A percentile compares a stretch with the other conserved stretches of the same genome.
These are phyloP conservation scores for Fusarium torreyae DNA, from an alignment of 2,329 filamentous ascomycete genomes.

Conservation along the genomic window DNA sequence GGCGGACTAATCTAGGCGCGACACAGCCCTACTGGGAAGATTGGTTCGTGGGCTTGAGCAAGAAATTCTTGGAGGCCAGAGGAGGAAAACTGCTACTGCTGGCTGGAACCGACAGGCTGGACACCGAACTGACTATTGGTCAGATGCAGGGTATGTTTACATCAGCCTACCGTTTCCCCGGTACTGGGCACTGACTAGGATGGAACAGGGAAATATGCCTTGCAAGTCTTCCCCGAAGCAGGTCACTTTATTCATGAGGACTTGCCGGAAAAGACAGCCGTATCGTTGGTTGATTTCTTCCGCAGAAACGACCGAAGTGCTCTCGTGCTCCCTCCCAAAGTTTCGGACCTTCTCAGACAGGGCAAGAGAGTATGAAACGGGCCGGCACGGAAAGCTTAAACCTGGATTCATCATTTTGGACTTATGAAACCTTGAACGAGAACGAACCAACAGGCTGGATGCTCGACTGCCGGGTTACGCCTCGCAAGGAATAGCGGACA, in stretches of 20 bases:
- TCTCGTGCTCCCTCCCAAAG: conserved; percentile 91
- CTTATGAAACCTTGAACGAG: conserved; percentile 22
- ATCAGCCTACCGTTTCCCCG: background rate
- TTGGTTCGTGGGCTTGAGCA: conserved; percentile 91
- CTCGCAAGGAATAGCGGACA: conserved; percentile 9
- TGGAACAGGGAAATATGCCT: conserved; percentile 84
- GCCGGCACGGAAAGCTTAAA: conserved; percentile 1
- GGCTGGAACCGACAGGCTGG: conserved; percentile 89
- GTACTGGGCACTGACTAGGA: conserved; percentile 27
- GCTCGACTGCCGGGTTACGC: conserved; percentile 12
- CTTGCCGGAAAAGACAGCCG: conserved; percentile 89
- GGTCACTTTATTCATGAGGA: conserved; percentile 99
- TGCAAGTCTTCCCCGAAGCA: conserved; percentile 94
- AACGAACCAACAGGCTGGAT: conserved; percentile 4
- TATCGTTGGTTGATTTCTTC: conserved; percentile 90
- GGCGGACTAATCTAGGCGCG: conserved; percentile 86
- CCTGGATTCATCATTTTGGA: conserved; percentile 18
- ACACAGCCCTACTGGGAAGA: conserved; percentile 95
- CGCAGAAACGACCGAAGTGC: conserved; percentile 89
- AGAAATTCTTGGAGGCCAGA: conserved; percentile 85
- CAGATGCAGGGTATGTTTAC: conserved; percentile 89
- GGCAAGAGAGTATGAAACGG: conserved; percentile 69
- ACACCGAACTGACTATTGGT: conserved; percentile 93
- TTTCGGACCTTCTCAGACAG: conserved; percentile 78
- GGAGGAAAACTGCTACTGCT: conserved; percentile 89